Evolutionary conservation across 805 yeast species (phyloP), one percentile per base, ranked within the genome.

Genomic region (Saccharomycopsis sp.): DNA sequence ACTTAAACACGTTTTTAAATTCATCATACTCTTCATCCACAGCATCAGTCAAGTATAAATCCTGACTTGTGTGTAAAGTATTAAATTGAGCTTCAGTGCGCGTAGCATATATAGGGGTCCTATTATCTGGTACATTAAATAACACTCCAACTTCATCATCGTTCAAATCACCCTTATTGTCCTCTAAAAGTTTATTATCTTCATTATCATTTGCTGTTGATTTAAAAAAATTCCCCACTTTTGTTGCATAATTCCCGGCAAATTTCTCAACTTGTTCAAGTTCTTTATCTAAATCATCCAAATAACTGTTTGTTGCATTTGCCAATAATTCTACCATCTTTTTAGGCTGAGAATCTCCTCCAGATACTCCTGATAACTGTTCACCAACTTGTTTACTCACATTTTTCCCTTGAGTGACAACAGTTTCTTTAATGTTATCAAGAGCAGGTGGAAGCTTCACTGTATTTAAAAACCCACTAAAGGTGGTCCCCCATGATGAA

Each of bases 221-320:
- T 33, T 63, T 63, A 39, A 83, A 66, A 48, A 79, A 72, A 4
- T 75, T 69, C n/a, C 85, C 74, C 45, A 83, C 66, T 55, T 71
- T 76, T 33, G 65, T 59, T 14, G 78, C 75, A 54, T 74, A 78
- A n/a, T 66, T 66, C 1, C 81, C 74, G 0, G 95, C 89, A 26
- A 71, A 62, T 41, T 72, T 74, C 59, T 89, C 96, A 5, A 86
- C 79, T 43, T 68, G 68, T 53, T 85, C 95, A 38, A 89, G 67
- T 53, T 79, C 81, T 51, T 74, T 64, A 59, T 88, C 97, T 49
- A 89, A 68, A 5, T 75, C 73, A 51, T 85, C 89, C 40, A 88
- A 66, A 41, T 74, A 76, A 38, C 70, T 71, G 53, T 83, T 86
- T 5, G 88, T 79, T 45, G 38, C 61, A 33, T 48, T 56, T 51